These are phyloP conservation scores for Tetracentron sinense DNA, from an alignment of 164 flowering plant species.

Conservation along the genomic window DNA sequence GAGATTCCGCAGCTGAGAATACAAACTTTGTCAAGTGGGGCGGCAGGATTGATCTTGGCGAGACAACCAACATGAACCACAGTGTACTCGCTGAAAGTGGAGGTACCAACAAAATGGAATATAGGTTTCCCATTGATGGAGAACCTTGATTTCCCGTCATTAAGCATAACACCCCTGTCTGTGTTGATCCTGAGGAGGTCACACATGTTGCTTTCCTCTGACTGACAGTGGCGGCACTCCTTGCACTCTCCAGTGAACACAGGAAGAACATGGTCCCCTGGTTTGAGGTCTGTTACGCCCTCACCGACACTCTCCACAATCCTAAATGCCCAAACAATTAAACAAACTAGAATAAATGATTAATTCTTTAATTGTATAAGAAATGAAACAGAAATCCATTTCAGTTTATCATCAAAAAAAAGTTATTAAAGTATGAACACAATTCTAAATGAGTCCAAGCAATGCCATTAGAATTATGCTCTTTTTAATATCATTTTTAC, in stretches of 20 bases:
- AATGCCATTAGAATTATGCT: background rate
- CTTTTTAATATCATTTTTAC: too few species aligned
- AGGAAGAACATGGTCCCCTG: slow-evolving; percentile 73
- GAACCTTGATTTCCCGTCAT: slow-evolving; percentile 51
- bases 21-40: slow-evolving; percentile 76
- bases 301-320: slow-evolving; percentile 73
- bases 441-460: background rate
- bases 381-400: background rate
- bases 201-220: slow-evolving; percentile 77
- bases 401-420: background rate
- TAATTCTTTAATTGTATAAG: background rate
- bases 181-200: slow-evolving; percentile 56
- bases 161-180: slow-evolving; percentile 59
- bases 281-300: slow-evolving; percentile 52
- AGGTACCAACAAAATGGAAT: slow-evolving; percentile 71
- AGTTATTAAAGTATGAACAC: too few species aligned
- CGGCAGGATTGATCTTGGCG: slow-evolving; percentile 71
- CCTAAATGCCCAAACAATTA: slow-evolving; percentile 21
- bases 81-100: slow-evolving; percentile 83
- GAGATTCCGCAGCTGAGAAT: slow-evolving; percentile 75
- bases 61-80: slow-evolving; percentile 71
- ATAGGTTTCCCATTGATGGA: slow-evolving; percentile 57
- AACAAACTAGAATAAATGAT: background rate
- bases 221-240: slow-evolving; percentile 57
- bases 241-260: slow-evolving; percentile 64